A percentile compares a stretch with the other conserved stretches of the same genome.
Conservation (phyloP, 139 green algal species). For the Closterium sp. region DNA sequence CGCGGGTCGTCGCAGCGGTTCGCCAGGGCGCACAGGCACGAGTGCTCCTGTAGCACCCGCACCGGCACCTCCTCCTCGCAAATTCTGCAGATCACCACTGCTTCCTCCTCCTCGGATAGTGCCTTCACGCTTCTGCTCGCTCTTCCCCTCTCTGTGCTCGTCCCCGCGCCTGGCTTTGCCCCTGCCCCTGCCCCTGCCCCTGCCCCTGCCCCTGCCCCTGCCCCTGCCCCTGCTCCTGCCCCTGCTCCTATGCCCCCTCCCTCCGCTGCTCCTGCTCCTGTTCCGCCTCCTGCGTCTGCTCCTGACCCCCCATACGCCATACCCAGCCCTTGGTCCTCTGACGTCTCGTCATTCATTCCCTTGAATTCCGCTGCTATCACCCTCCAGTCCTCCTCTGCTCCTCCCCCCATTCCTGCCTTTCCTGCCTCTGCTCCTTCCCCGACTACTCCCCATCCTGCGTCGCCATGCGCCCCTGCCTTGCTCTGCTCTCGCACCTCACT, state of each 20-base stretch:
- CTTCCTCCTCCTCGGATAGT: background rate
- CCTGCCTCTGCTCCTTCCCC: no score
- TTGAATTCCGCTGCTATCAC: background rate
- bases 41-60: constrained; percentile 6
- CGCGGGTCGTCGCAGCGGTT: constrained; percentile 6
- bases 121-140: background rate
- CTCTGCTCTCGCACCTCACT: background rate
- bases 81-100: constrained; percentile 18
- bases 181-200: background rate
- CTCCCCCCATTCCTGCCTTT: no score
- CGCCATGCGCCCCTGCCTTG: background rate
- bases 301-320: no score
- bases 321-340: no score
- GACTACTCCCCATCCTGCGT: no score
- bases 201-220: no score
- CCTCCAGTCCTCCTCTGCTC: background rate
- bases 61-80: constrained; percentile 11
- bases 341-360: no score
- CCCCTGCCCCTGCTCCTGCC: background rate
- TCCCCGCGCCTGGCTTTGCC: background rate
- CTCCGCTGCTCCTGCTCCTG: background rate
- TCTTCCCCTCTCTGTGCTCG: background rate
- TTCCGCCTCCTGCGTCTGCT: no score
- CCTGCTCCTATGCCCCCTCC: background rate
- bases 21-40: constrained; percentile 10